Conservation (phyloP, 371 early-diverging fungal species). For the Mucor lusitanicus region DNA sequence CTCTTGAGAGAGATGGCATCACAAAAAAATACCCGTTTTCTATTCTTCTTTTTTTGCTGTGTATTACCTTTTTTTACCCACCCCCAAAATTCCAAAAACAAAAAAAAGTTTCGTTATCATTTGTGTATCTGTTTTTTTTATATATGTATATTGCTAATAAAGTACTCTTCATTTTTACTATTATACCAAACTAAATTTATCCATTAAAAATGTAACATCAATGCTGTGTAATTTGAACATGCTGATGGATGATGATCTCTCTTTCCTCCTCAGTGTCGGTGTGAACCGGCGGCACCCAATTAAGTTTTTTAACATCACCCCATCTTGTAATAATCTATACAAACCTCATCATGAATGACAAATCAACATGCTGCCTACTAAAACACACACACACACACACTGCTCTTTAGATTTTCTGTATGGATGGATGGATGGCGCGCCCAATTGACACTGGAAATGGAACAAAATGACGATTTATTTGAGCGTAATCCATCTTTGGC, state of each 20-base stretch:
- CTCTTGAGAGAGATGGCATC: not conserved
- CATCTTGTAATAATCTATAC: not conserved
- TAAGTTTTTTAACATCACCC: not conserved
- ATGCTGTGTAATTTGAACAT: not conserved
- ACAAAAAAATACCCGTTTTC: not conserved
- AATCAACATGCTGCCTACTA: too few species aligned
- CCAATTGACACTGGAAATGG: not conserved
- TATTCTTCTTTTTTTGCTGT: not conserved
- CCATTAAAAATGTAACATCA: not conserved
- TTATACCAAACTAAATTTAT: not conserved
- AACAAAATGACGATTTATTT: slow-evolving; percentile 11
- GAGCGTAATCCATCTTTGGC: slow-evolving; percentile 1
- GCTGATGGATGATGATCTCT: not conserved
- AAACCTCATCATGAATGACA: not conserved
- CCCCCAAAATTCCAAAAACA: not conserved
- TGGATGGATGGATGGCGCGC: too few species aligned
- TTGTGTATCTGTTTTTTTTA: not conserved
- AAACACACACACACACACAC: too few species aligned
- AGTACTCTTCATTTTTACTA: not conserved
- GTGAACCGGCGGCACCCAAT: not conserved
- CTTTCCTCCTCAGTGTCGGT: not conserved
- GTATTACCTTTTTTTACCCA: not conserved
- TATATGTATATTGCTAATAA: not conserved
- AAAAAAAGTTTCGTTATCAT: not conserved
- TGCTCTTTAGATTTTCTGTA: too few species aligned